Conservation (phyloP, 78 protist species). For the Blattamonas nauphoetae region DNA sequence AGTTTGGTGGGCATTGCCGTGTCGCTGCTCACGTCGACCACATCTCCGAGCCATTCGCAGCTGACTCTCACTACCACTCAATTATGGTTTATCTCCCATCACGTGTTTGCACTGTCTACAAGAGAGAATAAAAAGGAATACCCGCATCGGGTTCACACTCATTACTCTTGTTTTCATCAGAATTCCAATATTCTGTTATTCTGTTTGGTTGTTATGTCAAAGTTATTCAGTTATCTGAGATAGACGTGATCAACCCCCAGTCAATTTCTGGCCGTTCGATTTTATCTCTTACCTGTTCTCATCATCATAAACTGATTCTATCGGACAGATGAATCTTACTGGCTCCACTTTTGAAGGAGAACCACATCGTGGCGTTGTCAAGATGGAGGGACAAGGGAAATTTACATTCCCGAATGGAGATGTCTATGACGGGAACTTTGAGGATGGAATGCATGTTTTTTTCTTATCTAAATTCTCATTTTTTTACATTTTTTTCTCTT, state of each 20-base stretch:
- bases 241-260: too few relatives aligned
- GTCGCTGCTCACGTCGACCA: neutral
- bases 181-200: too few relatives aligned
- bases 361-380: neutral
- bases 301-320: too few relatives aligned
- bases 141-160: too few relatives aligned
- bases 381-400: neutral
- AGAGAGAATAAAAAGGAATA: neutral
- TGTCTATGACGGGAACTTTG: neutral
- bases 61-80: neutral
- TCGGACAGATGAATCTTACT: neutral
- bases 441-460: neutral
- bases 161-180: too few relatives aligned
- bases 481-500: neutral
- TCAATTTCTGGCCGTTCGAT: too few relatives aligned
- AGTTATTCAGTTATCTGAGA: too few relatives aligned
- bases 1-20: constrained; percentile 28
- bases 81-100: constrained; percentile 18
- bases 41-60: neutral
- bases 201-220: too few relatives aligned
- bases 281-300: too few relatives aligned
- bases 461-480: neutral
- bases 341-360: neutral
- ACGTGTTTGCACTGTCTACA: neutral
- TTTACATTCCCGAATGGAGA: neutral